A percentile compares a stretch with the other conserved stretches of the same genome.
phyloP scores from a whole-genome alignment of 78 protist species.

The Monosiga brevicollis region DNA sequence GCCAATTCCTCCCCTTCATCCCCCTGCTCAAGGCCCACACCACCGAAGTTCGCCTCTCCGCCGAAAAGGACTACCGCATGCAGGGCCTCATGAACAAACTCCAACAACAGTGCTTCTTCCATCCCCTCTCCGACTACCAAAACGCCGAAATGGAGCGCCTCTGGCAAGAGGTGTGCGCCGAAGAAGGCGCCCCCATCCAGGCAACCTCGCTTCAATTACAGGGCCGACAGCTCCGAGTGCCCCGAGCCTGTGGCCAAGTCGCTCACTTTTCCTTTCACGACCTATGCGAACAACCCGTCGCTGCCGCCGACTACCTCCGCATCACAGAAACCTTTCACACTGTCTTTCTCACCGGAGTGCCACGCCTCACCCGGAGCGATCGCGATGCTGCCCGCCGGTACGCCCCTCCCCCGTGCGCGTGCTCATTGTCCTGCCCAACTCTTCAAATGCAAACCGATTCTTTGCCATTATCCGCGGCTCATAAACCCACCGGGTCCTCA shows the following conservation, averaged over 20 bases:
- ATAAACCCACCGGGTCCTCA: too few species aligned
- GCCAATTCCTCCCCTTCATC: conserved; percentile 73
- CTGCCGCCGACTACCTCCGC: conserved; percentile 73
- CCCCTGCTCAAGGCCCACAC: conserved; percentile 31
- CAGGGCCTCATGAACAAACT: background rate
- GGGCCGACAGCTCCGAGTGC: conserved; percentile 49
- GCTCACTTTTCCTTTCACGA: conserved; percentile 51
- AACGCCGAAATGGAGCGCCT: background rate
- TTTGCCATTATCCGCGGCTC: too few species aligned
- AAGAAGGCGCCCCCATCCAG: background rate
- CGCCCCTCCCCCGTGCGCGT: too few species aligned
- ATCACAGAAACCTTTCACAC: conserved; percentile 57
- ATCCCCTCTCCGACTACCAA: background rate
- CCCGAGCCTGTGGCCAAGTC: conserved; percentile 18
- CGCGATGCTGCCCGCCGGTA: conserved; percentile 71
- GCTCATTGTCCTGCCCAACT: too few species aligned
- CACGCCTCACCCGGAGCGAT: conserved; percentile 40
- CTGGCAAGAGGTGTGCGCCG: background rate
- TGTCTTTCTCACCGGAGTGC: conserved; percentile 43
- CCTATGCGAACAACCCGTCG: too few species aligned
- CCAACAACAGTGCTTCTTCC: background rate
- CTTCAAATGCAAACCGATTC: too few species aligned
- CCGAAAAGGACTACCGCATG: conserved; percentile 65
- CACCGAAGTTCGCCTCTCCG: conserved; percentile 37
- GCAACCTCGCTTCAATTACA: background rate